Percentiles rank a stretch among this genome's conserved stretches.
These are phyloP conservation scores for Cryphonectria radicalis DNA, from an alignment of 2,329 filamentous ascomycete species.

Conservation along the genomic window DNA sequence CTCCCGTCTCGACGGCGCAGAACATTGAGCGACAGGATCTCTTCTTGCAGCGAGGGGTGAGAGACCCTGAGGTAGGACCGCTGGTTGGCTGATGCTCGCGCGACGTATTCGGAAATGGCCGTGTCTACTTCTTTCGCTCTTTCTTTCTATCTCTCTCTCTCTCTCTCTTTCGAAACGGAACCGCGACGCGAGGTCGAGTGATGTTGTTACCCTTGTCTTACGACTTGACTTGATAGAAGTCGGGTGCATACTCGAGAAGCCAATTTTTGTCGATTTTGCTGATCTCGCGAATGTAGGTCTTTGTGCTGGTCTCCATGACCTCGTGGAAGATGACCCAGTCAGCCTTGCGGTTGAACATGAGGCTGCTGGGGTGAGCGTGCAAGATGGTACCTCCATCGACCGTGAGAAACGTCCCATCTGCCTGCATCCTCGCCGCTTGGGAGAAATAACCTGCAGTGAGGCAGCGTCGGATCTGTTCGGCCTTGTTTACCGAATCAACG, in stretches of 20 bases:
- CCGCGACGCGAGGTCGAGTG: neutral
- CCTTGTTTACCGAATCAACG: slow-evolving; percentile 44
- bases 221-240: slow-evolving; percentile 71
- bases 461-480: slow-evolving; percentile 80
- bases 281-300: slow-evolving; percentile 88
- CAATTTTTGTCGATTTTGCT: slow-evolving; percentile 95
- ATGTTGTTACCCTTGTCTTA: slow-evolving; percentile 21
- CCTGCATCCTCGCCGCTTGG: slow-evolving; percentile 90
- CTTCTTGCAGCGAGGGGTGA: neutral
- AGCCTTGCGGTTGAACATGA: slow-evolving; percentile 96
- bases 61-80: neutral
- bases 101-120: slow-evolving; percentile 14
- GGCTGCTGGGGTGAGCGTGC: slow-evolving; percentile 86
- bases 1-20: neutral
- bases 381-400: slow-evolving; percentile 79
- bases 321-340: slow-evolving; percentile 98
- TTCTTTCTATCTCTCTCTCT: neutral
- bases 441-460: slow-evolving; percentile 91
- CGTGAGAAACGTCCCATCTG: slow-evolving; percentile 86
- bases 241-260: slow-evolving; percentile 85
- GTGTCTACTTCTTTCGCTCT: neutral
- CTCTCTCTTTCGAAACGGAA: neutral
- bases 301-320: slow-evolving; percentile 84
- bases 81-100: slow-evolving; percentile 7
- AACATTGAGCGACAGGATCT: neutral